Conservation (phyloP, 2,329 filamentous ascomycete genomes). For the Aspergillus fumigatiaffinis region DNA sequence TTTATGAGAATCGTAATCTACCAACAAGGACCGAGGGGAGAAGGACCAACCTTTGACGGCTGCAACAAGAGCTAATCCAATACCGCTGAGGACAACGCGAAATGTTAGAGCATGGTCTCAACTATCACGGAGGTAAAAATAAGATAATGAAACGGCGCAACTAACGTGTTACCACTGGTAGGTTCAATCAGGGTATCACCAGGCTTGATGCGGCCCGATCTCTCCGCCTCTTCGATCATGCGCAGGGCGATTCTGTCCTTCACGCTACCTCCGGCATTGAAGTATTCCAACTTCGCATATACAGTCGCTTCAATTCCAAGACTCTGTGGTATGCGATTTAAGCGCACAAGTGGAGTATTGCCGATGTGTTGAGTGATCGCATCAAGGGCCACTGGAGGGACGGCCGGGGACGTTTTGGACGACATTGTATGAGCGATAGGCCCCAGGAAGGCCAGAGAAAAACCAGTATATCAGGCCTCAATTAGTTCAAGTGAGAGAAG, state of each 20-base stretch:
- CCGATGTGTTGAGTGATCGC: conserved; percentile 85
- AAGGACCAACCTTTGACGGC: conserved; percentile 68
- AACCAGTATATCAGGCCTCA: not conserved
- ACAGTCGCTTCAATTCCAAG: conserved; percentile 84
- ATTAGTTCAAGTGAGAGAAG: not conserved
- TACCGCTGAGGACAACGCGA: conserved; percentile 53
- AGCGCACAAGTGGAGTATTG: conserved; percentile 88
- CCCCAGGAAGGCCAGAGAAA: not conserved
- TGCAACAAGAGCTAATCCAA: conserved; percentile 87
- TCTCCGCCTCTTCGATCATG: conserved; percentile 96
- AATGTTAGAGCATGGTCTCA: not conserved
- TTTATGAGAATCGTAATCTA: not conserved
- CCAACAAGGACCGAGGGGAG: not conserved
- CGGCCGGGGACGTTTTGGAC: conserved; percentile 46
- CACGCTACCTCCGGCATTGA: conserved; percentile 90
- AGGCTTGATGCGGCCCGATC: conserved; percentile 87
- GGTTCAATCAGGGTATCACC: conserved; percentile 97
- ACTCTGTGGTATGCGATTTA: conserved; percentile 90
- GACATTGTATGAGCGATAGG: conserved; percentile 38
- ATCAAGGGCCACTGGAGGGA: conserved; percentile 56
- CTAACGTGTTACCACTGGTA: conserved; percentile 85
- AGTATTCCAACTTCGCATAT: conserved; percentile 87
- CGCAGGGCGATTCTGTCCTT: conserved; percentile 94
- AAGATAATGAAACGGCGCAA: conserved; percentile 4
- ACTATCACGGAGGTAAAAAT: not conserved